A percentile compares a stretch with the other conserved stretches of the same genome.
These are phyloP conservation scores for Anacardium occidentale DNA, from an alignment of 345 rosid genomes.

Conservation along the genomic window DNA sequence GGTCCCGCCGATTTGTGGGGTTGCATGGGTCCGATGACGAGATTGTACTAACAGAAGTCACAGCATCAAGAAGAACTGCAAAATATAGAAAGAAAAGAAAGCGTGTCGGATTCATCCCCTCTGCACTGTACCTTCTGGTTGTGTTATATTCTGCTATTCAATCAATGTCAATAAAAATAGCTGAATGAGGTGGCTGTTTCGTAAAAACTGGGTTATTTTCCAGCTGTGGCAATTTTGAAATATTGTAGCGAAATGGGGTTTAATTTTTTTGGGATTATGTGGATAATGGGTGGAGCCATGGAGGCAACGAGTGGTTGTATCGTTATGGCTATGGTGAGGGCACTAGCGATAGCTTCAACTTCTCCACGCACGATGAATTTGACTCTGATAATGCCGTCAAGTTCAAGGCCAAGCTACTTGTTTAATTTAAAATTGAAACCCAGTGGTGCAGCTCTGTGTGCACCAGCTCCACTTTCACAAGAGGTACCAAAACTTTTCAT, in stretches of 20 bases:
- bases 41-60: constrained; percentile 26
- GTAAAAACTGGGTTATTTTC: not conserved
- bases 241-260: not conserved
- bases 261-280: not conserved
- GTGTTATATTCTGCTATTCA: not conserved
- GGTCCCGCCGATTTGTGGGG: constrained; percentile 29
- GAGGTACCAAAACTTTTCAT: constrained; percentile 26
- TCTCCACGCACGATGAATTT: constrained; percentile 1
- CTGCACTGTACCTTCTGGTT: not conserved
- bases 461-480: constrained; percentile 34
- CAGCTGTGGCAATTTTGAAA: constrained; percentile 13
- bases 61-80: not conserved
- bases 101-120: constrained; percentile 10
- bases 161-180: not conserved
- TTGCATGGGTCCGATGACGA: constrained; percentile 40
- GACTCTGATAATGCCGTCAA: constrained; percentile 1
- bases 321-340: constrained; percentile 22
- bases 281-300: not conserved
- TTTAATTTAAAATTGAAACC: constrained; percentile 30
- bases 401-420: constrained; percentile 4
- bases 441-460: constrained; percentile 27
- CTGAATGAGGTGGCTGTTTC: not conserved
- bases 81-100: constrained; percentile 11
- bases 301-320: not conserved
- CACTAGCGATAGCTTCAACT: not conserved